Evolutionary conservation across 164 flowering plant species (phyloP).

Genomic region (Aristolochia fimbriata): DNA sequence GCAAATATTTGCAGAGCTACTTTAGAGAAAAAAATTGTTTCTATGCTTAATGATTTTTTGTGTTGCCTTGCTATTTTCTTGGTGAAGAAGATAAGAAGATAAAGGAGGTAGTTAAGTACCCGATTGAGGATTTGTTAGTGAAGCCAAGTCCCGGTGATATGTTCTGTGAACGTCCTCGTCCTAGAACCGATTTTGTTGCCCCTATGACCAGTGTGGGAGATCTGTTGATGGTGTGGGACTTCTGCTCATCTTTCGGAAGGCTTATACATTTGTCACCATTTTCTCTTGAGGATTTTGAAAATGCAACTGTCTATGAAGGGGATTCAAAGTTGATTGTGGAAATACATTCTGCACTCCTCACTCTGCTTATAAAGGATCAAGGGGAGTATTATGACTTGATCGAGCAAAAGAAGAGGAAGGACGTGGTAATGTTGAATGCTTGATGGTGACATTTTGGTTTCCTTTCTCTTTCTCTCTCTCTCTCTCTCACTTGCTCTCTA

Average conservation of each 20-base stretch:
- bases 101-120: constrained; percentile 7
- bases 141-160: constrained; percentile 9
- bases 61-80: neutral
- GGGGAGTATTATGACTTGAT: constrained; percentile 5
- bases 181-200: constrained; percentile 5
- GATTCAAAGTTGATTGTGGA: constrained; percentile 11
- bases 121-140: constrained; percentile 15
- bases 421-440: constrained; percentile 5
- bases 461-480: too few species aligned
- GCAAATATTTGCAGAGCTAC: neutral
- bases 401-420: constrained; percentile 6
- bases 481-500: too few species aligned
- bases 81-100: neutral
- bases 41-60: neutral
- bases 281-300: constrained; percentile 14
- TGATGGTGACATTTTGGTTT: neutral
- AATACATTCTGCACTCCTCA: constrained; percentile 8
- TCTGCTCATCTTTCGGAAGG: constrained; percentile 11
- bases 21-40: neutral
- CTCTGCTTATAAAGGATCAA: constrained; percentile 5
- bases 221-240: constrained; percentile 17
- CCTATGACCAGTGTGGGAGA: constrained; percentile 10
- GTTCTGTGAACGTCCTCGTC: constrained; percentile 10
- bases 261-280: constrained; percentile 11
- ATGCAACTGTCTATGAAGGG: constrained; percentile 9